Conservation (phyloP, 306 rosid genomes). For the Gastrolobium bilobum region DNA sequence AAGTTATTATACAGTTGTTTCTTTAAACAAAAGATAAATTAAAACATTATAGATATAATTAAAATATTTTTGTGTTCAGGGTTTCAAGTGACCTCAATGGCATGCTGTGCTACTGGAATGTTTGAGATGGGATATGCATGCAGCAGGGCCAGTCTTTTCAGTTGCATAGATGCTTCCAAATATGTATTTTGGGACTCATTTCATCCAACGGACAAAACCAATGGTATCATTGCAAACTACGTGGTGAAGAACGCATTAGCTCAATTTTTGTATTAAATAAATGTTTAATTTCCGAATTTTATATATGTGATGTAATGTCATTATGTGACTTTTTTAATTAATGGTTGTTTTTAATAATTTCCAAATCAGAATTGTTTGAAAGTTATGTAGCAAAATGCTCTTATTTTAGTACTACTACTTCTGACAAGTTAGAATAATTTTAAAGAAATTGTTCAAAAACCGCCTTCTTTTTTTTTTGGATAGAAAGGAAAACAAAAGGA, state of each 20-base stretch:
- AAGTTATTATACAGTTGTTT: no score
- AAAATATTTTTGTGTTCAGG: constrained; percentile 51
- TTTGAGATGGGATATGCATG: constrained; percentile 85
- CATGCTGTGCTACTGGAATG: constrained; percentile 83
- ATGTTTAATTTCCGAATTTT: background rate
- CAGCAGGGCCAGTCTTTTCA: constrained; percentile 57
- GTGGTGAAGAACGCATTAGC: constrained; percentile 43
- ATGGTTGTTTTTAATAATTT: background rate
- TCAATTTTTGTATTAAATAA: constrained; percentile 42
- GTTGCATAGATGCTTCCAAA: constrained; percentile 74
- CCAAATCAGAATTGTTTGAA: background rate
- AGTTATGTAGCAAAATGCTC: background rate
- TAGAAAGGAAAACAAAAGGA: no score
- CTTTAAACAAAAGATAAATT: no score
- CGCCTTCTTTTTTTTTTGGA: background rate
- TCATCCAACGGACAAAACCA: constrained; percentile 64
- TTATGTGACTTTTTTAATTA: background rate
- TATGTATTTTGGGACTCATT: constrained; percentile 64
- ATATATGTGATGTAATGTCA: background rate
- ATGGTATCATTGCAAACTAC: constrained; percentile 51
- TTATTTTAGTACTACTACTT: background rate
- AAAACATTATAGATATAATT: background rate
- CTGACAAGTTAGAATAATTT: no score
- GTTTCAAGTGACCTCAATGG: constrained; percentile 60
- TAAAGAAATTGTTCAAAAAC: background rate